Conservation (phyloP, 2,329 filamentous ascomycete genomes). For the Colletotrichum melonis region DNA sequence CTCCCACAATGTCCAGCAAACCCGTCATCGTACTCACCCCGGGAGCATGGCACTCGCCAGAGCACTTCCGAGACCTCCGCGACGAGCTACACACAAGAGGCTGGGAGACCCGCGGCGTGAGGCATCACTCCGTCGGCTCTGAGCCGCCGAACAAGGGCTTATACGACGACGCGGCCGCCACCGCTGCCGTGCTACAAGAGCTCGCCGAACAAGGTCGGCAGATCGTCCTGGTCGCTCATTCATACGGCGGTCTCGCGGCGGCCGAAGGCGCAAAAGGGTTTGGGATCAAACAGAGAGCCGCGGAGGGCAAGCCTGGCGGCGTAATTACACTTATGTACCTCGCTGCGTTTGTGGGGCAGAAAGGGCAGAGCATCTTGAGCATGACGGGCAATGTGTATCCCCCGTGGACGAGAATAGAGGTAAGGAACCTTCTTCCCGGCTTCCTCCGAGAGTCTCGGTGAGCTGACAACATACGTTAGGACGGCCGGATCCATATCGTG, state of each 20-base stretch:
- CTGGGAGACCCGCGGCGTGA: conserved; percentile 44
- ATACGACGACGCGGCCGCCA: conserved; percentile 45
- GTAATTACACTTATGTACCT: conserved; percentile 50
- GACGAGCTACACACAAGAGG: conserved; percentile 44
- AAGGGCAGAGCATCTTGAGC: conserved; percentile 38
- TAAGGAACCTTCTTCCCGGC: not conserved
- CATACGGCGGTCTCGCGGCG: conserved; percentile 53
- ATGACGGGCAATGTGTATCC: conserved; percentile 34
- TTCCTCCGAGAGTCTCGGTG: conserved; percentile 1
- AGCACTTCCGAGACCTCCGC: conserved; percentile 43
- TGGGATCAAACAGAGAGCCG: conserved; percentile 45
- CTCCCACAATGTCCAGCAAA: conserved; percentile 9
- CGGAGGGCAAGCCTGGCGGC: conserved; percentile 48
- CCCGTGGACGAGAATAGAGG: conserved; percentile 42
- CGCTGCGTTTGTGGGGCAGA: conserved; percentile 45
- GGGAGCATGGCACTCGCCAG: conserved; percentile 51
- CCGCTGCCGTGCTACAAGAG: conserved; percentile 40
- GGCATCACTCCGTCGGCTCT: conserved; percentile 47
- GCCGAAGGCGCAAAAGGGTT: conserved; percentile 50
- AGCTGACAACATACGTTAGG: conserved; percentile 14
- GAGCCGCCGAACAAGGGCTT: conserved; percentile 41
- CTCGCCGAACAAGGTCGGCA: conserved; percentile 49
- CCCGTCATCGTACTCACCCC: conserved; percentile 49
- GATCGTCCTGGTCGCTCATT: conserved; percentile 55
- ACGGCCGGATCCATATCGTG: conserved; percentile 9